Percentiles rank a stretch among this genome's conserved stretches.
These are phyloP conservation scores for Apiosordaria backusii DNA, from an alignment of 495 filamentous ascomycete species.

Conservation along the genomic window DNA sequence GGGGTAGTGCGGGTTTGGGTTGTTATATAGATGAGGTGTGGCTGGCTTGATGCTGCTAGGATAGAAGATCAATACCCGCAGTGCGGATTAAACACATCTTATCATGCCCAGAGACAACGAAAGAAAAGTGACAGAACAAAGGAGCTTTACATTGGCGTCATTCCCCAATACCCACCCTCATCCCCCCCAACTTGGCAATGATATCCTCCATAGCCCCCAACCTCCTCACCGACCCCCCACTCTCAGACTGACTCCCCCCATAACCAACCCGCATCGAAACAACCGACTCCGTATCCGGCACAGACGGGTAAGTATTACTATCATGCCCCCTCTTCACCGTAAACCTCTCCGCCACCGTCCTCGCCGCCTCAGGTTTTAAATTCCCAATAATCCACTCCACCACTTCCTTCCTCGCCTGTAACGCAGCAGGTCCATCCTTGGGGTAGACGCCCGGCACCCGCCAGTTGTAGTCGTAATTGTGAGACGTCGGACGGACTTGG, in stretches of 20 bases:
- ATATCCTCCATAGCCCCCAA: background rate
- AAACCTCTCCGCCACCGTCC: background rate
- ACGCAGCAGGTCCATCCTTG: background rate
- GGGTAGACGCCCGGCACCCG: conserved; percentile 24
- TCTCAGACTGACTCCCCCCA: background rate
- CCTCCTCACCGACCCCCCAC: background rate
- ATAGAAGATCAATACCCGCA: background rate
- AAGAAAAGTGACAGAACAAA: no score
- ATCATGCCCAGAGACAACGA: no score
- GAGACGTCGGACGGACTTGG: conserved; percentile 26
- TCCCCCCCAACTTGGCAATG: background rate
- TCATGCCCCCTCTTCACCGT: background rate
- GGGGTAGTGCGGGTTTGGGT: background rate
- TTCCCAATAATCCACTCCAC: conserved; percentile 20
- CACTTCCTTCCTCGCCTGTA: conserved; percentile 1
- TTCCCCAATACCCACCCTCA: background rate
- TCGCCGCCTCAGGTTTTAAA: background rate
- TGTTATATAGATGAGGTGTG: background rate
- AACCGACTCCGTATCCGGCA: background rate
- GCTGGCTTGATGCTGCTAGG: background rate
- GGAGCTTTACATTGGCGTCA: background rate
- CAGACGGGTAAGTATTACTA: background rate
- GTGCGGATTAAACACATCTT: background rate
- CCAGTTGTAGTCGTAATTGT: conserved; percentile 40
- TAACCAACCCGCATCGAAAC: background rate